These are phyloP conservation scores for Pyrenochaeta sp. DNA, from an alignment of 2,329 filamentous ascomycete genomes.

Conservation along the genomic window DNA sequence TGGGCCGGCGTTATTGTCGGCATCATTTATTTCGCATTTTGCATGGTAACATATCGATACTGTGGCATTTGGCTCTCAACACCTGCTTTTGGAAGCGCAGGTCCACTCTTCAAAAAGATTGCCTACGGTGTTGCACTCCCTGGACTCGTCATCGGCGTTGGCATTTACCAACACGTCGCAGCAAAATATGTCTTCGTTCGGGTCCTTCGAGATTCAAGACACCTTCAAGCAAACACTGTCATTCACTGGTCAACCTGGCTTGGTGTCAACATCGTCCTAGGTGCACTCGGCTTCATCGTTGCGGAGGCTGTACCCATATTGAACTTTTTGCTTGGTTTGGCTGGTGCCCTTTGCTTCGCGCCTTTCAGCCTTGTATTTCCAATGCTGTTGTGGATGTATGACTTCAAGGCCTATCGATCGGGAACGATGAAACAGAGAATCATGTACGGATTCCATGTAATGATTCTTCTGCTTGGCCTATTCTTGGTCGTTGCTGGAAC, in stretches of 20 bases:
- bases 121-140: conserved; percentile 3
- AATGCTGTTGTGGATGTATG: too few species aligned
- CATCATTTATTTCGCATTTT: too few species aligned
- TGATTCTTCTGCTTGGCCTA: too few species aligned
- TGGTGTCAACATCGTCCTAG: background rate
- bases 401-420: too few species aligned
- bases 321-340: conserved; percentile 3
- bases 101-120: conserved; percentile 3
- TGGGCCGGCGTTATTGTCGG: too few species aligned
- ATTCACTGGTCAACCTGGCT: conserved; percentile 7
- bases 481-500: too few species aligned
- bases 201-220: conserved; percentile 4
- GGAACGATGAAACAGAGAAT: too few species aligned
- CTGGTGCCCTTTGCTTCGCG: conserved; percentile 3
- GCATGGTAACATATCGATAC: too few species aligned
- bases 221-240: conserved; percentile 3
- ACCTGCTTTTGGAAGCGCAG: conserved; percentile 3
- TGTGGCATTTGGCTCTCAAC: too few species aligned
- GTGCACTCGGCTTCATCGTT: conserved; percentile 2
- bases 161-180: conserved; percentile 2
- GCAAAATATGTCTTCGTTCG: conserved; percentile 5
- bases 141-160: conserved; percentile 3
- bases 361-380: too few species aligned
- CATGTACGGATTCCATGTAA: too few species aligned
- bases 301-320: conserved; percentile 7